These are phyloP conservation scores for Saksenaea vasiformis DNA, from an alignment of 371 early-diverging fungal genomes.

Conservation along the genomic window DNA sequence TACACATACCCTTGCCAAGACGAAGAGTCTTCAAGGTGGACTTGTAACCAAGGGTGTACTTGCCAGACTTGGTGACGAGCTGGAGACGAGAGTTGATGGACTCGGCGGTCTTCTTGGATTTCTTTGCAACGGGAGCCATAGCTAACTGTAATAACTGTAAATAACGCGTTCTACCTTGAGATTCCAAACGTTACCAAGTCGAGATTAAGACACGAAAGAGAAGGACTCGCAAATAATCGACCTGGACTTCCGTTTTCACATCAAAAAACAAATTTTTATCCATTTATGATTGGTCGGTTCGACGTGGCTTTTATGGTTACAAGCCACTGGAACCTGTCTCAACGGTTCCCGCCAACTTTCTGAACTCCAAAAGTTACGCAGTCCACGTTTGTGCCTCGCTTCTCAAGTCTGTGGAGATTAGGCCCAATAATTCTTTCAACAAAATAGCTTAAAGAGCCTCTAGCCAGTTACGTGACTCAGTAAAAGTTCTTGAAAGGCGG, in stretches of 20 bases:
- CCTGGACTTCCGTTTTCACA: not conserved
- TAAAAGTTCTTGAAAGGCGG: too few species aligned
- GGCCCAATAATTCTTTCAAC: too few species aligned
- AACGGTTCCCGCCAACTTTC: too few species aligned
- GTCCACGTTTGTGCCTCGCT: too few species aligned
- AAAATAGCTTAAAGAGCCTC: too few species aligned
- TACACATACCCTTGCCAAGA: constrained; percentile 85
- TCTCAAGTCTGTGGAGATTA: too few species aligned
- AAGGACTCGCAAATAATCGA: not conserved
- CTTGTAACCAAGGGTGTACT: constrained; percentile 95
- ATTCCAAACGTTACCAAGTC: constrained; percentile 4
- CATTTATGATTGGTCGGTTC: not conserved
- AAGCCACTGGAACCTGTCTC: not conserved
- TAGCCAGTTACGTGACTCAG: too few species aligned
- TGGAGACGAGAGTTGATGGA: constrained; percentile 96
- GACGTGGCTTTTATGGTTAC: not conserved
- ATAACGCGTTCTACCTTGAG: not conserved
- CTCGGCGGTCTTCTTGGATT: constrained; percentile 78
- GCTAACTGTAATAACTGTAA: not conserved
- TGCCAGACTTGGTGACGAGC: constrained; percentile 97
- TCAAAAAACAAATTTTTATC: not conserved
- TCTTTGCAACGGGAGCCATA: constrained; percentile 51
- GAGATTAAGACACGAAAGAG: constrained; percentile 7
- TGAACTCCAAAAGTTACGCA: too few species aligned
- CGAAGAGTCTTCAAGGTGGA: constrained; percentile 94